Evolutionary conservation across 768 basidiomycete genomes (phyloP).

Genomic region (Boletales sp.): DNA sequence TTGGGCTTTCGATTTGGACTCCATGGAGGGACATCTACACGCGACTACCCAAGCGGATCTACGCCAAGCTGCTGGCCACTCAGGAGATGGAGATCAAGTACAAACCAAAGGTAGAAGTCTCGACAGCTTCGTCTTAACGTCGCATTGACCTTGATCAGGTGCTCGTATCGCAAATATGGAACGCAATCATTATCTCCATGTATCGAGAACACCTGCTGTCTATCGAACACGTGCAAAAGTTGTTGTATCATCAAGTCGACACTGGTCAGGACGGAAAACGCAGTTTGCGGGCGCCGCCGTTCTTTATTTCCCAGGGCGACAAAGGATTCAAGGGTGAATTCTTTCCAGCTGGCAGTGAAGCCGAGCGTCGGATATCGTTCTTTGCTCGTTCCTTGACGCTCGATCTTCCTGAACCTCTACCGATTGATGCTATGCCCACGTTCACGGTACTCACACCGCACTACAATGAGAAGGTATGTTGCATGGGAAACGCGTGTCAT

Average conservation of each 20-base stretch:
- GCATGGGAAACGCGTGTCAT: not conserved
- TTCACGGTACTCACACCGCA: constrained; percentile 98
- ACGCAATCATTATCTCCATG: constrained; percentile 99
- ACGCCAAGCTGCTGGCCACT: constrained; percentile 91
- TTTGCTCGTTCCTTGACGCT: constrained; percentile 98
- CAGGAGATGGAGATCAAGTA: constrained; percentile 97
- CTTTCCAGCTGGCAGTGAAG: constrained; percentile 93
- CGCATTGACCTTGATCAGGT: constrained; percentile 48
- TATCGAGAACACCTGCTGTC: constrained; percentile 98
- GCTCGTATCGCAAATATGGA: constrained; percentile 98
- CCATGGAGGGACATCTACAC: constrained; percentile 99
- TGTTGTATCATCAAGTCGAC: constrained; percentile 96
- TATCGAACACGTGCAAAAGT: constrained; percentile 97
- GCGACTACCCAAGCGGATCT: constrained; percentile 93
- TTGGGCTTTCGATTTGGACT: constrained; percentile 97
- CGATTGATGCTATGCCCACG: constrained; percentile 99
- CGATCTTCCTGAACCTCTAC: constrained; percentile 87
- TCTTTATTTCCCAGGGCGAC: constrained; percentile 96
- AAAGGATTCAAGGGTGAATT: constrained; percentile 83
- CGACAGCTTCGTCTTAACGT: not conserved
- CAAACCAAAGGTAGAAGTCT: constrained; percentile 83
- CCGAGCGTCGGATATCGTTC: constrained; percentile 97
- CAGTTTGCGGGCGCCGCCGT: constrained; percentile 90
- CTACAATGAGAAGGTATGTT: constrained; percentile 89
- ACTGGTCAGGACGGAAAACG: constrained; percentile 79